phyloP scores from a whole-genome alignment of 1,139 yeast species.

The Protomyces arabidopsidicola region DNA sequence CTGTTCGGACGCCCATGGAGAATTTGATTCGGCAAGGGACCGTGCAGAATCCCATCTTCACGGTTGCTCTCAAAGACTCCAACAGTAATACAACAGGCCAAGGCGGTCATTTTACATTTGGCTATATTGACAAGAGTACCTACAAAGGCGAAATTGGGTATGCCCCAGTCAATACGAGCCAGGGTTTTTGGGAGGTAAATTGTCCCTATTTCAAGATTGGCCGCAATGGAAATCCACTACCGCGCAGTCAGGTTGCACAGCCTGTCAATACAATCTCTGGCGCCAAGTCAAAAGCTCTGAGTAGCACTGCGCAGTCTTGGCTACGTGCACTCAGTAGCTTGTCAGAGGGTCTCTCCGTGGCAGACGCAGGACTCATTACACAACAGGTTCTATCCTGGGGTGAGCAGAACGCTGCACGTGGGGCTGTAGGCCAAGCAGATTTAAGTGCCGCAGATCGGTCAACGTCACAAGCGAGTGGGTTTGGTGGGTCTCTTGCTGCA shows the following conservation, averaged over 20 bases:
- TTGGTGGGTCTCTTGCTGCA: neutral
- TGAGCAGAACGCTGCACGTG: neutral
- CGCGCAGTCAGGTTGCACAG: constrained; percentile 44
- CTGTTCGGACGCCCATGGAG: constrained; percentile 22
- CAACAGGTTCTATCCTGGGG: constrained; percentile 2
- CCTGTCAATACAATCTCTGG: neutral
- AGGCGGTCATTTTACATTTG: constrained; percentile 85
- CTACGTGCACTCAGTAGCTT: neutral
- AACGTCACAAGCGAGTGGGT: neutral
- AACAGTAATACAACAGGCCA: constrained; percentile 14
- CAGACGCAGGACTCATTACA: constrained; percentile 10
- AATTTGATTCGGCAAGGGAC: constrained; percentile 19
- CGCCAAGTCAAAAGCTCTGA: neutral
- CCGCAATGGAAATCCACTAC: constrained; percentile 78
- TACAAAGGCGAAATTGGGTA: constrained; percentile 23
- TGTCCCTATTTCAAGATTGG: constrained; percentile 88
- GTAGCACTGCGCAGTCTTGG: neutral
- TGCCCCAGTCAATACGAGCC: constrained; percentile 83
- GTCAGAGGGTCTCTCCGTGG: constrained; percentile 7
- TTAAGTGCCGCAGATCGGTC: too few relatives aligned
- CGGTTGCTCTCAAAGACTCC: constrained; percentile 10
- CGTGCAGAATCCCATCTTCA: constrained; percentile 7
- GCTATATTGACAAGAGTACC: constrained; percentile 8
- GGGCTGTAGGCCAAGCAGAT: neutral
- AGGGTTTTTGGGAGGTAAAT: constrained; percentile 98